A percentile compares a stretch with the other conserved stretches of the same genome.
phyloP scores from a whole-genome alignment of 1,284 basidiomycete genomes.

The Boletus semigastroideus region DNA sequence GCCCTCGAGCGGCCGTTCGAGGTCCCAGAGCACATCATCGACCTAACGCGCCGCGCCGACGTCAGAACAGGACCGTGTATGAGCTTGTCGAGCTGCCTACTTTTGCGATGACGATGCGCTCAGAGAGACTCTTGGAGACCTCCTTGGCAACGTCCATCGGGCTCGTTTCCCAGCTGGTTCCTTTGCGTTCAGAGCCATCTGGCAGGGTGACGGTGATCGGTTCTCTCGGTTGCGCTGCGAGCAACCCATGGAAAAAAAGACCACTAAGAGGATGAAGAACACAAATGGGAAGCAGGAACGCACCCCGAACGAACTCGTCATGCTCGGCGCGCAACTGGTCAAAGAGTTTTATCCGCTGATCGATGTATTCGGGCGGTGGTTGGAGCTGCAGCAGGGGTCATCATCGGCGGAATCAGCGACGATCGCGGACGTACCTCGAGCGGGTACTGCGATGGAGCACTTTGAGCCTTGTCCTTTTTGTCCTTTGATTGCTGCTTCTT shows the following conservation, averaged over 20 bases:
- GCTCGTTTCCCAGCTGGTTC: conserved; percentile 93
- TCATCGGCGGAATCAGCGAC: neutral
- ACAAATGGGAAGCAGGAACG: conserved; percentile 4
- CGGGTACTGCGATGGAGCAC: conserved; percentile 47
- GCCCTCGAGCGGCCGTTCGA: conserved; percentile 89
- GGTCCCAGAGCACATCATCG: conserved; percentile 90
- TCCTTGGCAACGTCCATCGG: conserved; percentile 91
- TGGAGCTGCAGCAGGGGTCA: conserved; percentile 54
- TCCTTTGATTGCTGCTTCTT: conserved; percentile 49
- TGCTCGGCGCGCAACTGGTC: conserved; percentile 88
- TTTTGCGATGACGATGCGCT: conserved; percentile 93
- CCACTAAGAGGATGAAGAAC: neutral
- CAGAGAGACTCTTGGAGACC: conserved; percentile 86
- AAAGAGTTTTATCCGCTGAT: conserved; percentile 88
- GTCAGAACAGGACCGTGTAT: neutral
- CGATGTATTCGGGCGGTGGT: conserved; percentile 87
- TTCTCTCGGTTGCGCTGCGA: conserved; percentile 77
- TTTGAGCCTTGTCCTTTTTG: conserved; percentile 48
- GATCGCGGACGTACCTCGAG: conserved; percentile 50
- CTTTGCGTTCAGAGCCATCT: conserved; percentile 84
- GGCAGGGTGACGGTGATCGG: conserved; percentile 86
- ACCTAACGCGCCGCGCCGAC: conserved; percentile 44
- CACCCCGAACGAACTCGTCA: conserved; percentile 78
- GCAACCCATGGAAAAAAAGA: neutral
- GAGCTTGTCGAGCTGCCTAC: conserved; percentile 34